Evolutionary conservation across 352 stramenopile genomes (phyloP).

Genomic region (Thraustochytrium sp.): DNA sequence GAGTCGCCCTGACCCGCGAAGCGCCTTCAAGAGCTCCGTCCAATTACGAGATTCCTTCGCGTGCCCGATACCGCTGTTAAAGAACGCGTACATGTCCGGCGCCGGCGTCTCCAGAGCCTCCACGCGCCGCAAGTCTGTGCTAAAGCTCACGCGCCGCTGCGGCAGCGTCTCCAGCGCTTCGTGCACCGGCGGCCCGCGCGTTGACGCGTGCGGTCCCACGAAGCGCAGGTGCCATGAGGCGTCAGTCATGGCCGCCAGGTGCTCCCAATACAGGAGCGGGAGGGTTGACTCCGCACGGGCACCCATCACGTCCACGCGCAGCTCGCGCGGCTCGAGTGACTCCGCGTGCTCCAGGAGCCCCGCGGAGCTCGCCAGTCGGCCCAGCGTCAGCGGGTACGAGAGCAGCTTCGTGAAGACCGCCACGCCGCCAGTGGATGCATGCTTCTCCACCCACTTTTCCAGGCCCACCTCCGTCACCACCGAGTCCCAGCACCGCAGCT

Average conservation of each 20-base stretch:
- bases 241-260: neutral
- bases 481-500: neutral
- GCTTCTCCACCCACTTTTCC: neutral
- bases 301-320: neutral
- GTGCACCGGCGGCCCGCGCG: neutral
- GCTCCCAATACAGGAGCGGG: neutral
- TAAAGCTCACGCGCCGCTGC: neutral
- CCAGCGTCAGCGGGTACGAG: conserved; percentile 12
- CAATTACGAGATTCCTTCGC: neutral
- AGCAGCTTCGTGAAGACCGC: conserved; percentile 21
- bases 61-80: conserved; percentile 33
- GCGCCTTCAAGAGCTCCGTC: neutral
- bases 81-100: conserved; percentile 4
- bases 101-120: neutral
- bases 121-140: neutral
- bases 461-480: neutral
- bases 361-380: too few species aligned
- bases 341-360: too few species aligned
- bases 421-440: neutral
- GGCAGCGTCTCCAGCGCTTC: neutral
- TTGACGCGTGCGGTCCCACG: neutral
- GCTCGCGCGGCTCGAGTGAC: too few species aligned
- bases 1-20: neutral
- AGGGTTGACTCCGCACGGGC: neutral
- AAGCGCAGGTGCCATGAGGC: conserved; percentile 5